Conservation (phyloP, 23 red algal species). For the Gracilaria gracilis region DNA sequence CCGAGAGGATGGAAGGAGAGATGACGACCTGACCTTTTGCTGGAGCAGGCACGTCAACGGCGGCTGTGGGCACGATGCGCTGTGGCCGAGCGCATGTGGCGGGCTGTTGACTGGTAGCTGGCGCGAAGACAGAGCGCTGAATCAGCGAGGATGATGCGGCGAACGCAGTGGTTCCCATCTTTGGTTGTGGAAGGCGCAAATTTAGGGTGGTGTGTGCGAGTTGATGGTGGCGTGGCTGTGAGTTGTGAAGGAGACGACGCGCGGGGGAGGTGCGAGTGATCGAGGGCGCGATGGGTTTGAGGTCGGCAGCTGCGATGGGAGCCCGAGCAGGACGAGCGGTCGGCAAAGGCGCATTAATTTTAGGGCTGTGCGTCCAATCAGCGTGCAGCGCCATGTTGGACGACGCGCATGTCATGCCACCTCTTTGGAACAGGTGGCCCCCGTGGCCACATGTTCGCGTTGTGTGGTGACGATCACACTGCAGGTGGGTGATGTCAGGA, state of each 20-base stretch:
- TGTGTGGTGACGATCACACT: too few species aligned
- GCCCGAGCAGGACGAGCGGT: not conserved
- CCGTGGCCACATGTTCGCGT: too few species aligned
- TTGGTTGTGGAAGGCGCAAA: not conserved
- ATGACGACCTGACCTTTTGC: constrained; percentile 63
- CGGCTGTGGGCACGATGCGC: not conserved
- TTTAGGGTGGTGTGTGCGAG: not conserved
- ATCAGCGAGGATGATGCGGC: not conserved
- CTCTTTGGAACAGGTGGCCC: too few species aligned
- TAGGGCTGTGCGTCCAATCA: not conserved
- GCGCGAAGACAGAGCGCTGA: not conserved
- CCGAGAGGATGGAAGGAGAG: constrained; percentile 95
- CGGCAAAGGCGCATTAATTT: not conserved
- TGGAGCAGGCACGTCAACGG: constrained; percentile 38
- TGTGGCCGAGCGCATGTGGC: not conserved
- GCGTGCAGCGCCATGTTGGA: not conserved
- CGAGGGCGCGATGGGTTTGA: not conserved
- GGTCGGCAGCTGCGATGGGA: not conserved
- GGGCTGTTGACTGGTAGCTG: not conserved
- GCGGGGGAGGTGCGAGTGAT: too few species aligned
- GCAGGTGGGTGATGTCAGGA: too few species aligned
- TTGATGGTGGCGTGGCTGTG: not conserved
- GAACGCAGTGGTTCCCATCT: constrained; percentile 27
- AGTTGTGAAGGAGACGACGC: not conserved
- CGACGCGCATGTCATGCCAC: not conserved